Conservation (phyloP, 2,329 filamentous ascomycete species). For the Ascochyta rabiei region DNA sequence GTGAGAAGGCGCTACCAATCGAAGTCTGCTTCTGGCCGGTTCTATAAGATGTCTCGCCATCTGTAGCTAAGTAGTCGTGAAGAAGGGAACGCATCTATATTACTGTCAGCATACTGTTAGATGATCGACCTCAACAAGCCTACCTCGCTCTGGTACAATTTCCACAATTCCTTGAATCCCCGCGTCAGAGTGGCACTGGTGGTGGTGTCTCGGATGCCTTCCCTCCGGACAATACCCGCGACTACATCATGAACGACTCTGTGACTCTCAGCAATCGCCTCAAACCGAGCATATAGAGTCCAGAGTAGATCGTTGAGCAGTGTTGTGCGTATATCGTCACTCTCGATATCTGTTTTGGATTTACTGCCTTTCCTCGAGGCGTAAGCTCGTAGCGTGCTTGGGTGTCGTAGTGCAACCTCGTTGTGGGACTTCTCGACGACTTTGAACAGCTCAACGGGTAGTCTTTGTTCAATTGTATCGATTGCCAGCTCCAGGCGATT, state of each 20-base stretch:
- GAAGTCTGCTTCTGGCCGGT: slow-evolving; percentile 57
- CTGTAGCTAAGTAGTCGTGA: slow-evolving; percentile 94
- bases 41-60: slow-evolving; percentile 73
- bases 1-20: slow-evolving; percentile 59
- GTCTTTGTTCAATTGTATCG: slow-evolving; percentile 86
- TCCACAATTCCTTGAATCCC: slow-evolving; percentile 97
- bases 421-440: slow-evolving; percentile 95
- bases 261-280: slow-evolving; percentile 94
- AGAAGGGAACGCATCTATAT: slow-evolving; percentile 79
- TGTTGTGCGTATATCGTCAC: slow-evolving; percentile 73
- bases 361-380: slow-evolving; percentile 62
- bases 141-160: slow-evolving; percentile 89
- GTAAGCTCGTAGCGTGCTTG: slow-evolving; percentile 70
- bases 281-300: slow-evolving; percentile 94
- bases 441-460: slow-evolving; percentile 91
- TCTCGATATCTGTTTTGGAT: slow-evolving; percentile 67
- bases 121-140: not conserved
- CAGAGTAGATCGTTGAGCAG: slow-evolving; percentile 91
- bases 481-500: slow-evolving; percentile 84
- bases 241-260: slow-evolving; percentile 92
- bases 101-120: slow-evolving; percentile 2
- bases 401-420: slow-evolving; percentile 91
- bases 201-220: slow-evolving; percentile 63
- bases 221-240: slow-evolving; percentile 81
- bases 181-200: slow-evolving; percentile 72